Evolutionary conservation across 208 protist species (phyloP).

Genomic region (Vickermania ingenoplastis): DNA sequence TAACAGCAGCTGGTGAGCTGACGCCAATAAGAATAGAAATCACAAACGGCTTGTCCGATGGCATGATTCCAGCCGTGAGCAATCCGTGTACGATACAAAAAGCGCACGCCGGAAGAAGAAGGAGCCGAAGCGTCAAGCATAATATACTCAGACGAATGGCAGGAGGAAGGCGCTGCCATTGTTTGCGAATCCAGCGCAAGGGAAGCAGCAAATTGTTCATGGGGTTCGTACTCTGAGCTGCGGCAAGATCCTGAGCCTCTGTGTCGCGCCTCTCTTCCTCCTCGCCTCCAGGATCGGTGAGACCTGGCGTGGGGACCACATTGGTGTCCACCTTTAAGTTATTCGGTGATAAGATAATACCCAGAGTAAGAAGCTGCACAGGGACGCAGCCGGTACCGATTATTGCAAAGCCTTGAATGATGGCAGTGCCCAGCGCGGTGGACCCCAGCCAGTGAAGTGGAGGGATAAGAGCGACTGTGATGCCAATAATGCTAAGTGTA

Average conservation of each 20-base stretch:
- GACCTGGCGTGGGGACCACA: constrained; percentile 1
- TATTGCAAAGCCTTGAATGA: constrained; percentile 21
- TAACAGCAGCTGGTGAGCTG: constrained; percentile 53
- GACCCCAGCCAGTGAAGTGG: constrained; percentile 20
- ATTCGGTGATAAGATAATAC: constrained; percentile 18
- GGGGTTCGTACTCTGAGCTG: neutral
- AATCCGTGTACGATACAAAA: constrained; percentile 48
- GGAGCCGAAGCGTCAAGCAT: constrained; percentile 34
- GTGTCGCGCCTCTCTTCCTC: neutral
- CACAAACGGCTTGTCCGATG: constrained; percentile 38
- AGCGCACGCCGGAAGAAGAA: constrained; percentile 40
- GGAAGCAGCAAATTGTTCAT: neutral
- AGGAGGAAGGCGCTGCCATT: constrained; percentile 12
- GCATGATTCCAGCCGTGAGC: constrained; percentile 24
- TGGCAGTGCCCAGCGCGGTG: constrained; percentile 10
- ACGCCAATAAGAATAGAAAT: constrained; percentile 47
- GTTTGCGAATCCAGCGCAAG: neutral
- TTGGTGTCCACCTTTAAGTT: constrained; percentile 9
- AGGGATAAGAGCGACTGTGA: constrained; percentile 25
- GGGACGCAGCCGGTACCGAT: constrained; percentile 29
- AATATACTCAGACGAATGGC: constrained; percentile 19
- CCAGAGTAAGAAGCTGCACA: constrained; percentile 27
- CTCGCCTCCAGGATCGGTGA: neutral
- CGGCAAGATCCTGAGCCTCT: neutral
- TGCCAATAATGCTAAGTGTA: constrained; percentile 19